phyloP scores from a whole-genome alignment of 2,329 filamentous ascomycete genomes.

The Penicillium sp. region DNA sequence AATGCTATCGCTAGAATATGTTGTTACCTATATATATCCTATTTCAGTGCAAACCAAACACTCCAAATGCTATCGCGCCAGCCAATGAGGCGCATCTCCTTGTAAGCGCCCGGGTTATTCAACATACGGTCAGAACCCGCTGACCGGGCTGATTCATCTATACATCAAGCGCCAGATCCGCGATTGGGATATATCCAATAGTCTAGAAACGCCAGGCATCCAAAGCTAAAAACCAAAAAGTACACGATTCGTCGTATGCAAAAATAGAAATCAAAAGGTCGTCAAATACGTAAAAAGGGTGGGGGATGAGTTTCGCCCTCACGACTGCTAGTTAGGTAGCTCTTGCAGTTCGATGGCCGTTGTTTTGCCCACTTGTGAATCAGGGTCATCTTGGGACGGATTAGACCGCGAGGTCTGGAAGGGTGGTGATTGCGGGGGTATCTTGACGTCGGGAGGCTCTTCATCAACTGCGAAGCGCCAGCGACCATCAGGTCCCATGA shows the following conservation, averaged over 20 bases:
- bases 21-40: background rate
- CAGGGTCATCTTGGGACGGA: background rate
- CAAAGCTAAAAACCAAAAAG: background rate
- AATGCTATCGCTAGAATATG: background rate
- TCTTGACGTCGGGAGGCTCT: conserved; percentile 23
- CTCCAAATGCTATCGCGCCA: background rate
- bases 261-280: conserved; percentile 6
- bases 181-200: background rate
- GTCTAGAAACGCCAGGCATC: background rate
- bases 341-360: conserved; percentile 27
- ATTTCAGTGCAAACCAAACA: background rate
- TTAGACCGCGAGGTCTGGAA: background rate
- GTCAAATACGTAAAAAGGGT: conserved; percentile 1
- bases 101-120: background rate
- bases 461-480: conserved; percentile 41
- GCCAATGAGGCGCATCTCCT: background rate
- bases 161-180: background rate
- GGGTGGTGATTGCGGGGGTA: background rate
- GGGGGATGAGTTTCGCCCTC: conserved; percentile 4
- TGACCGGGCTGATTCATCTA: conserved; percentile 1
- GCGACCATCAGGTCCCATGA: conserved; percentile 32
- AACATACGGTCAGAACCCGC: background rate
- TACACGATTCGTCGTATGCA: conserved; percentile 8
- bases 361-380: conserved; percentile 27
- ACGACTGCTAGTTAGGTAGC: conserved; percentile 10